These are phyloP conservation scores for Solanum gracilifrons DNA, from an alignment of 257 asterid species.

Conservation along the genomic window DNA sequence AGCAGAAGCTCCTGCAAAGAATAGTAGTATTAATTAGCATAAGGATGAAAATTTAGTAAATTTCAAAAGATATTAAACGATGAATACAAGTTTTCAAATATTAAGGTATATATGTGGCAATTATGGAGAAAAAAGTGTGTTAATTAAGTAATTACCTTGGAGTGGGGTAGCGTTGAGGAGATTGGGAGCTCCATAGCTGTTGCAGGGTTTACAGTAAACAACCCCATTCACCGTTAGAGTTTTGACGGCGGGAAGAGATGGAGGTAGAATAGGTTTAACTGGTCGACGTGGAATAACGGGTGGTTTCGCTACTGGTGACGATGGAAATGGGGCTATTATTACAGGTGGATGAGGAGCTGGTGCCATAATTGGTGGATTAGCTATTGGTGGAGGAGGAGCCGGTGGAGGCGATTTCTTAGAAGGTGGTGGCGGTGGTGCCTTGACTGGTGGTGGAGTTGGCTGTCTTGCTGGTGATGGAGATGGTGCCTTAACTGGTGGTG, in stretches of 20 bases:
- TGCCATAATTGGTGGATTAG: neutral
- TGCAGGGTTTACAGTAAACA: constrained; percentile 25
- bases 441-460: neutral
- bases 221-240: neutral
- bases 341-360: neutral
- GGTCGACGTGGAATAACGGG: neutral
- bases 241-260: neutral
- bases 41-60: too few relatives aligned
- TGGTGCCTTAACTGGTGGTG: neutral
- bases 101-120: neutral
- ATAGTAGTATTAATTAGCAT: neutral
- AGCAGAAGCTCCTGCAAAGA: neutral
- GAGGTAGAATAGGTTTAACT: neutral
- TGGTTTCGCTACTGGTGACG: neutral
- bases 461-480: neutral
- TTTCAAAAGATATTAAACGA: neutral
- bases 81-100: neutral
- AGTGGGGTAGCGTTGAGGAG: constrained; percentile 11
- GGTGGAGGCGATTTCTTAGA: neutral
- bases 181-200: constrained; percentile 14
- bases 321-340: neutral
- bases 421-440: neutral
- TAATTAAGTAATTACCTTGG: neutral
- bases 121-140: neutral
- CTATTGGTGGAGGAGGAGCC: neutral